Evolutionary conservation across 768 basidiomycete genomes (phyloP), one percentile per base, ranked within the genome.

Genomic region (Lentinula detonsa): DNA sequence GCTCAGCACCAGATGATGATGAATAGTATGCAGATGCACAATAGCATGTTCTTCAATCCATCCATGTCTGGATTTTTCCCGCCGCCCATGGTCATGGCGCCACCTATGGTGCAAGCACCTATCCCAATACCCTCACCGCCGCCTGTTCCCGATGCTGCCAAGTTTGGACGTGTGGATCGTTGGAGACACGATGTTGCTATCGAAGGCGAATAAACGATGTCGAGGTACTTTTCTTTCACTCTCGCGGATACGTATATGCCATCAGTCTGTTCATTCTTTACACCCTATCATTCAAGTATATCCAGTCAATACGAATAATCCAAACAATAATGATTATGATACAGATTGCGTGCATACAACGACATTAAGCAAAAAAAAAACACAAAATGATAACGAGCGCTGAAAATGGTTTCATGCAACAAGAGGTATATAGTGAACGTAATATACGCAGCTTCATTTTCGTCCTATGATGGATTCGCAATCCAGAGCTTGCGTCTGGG

Each of bases 171-270:
- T 3, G 91, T 93, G 31, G 91, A 93, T 70, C 82, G 82, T 62
- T 93, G 91, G 91, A 84, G 91, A 64, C 85, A 81, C 63, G 85
- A 90, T 66, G 89, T 93, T 49, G 85, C 83, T 16, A 84, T 88
- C 10, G 89, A 89, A 65, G 87, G 85, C n/a, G 78, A 83, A 60
- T 67, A 63, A 42, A 72, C 62, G 59, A 63, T 60, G 59, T 23
- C 7, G 18, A 10, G 3, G 23, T 23, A 2, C 13, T 42, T 42
- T 40, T 37, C 37, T 56, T 13, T 2, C 21, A n/a, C 40, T 56
- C 11, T 23, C 18, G 8, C 33, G 33, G 10, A 34, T 35, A 28
- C 28, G 28, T 9, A 54, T 33, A 54, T 18, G 34, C 15, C 33
- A 16, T 53, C 11, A 9, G 52, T 35, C n/a, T 28, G 45, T 8